These are phyloP conservation scores for Claviceps fusiformis DNA, from an alignment of 2,329 filamentous ascomycete species.

Conservation along the genomic window DNA sequence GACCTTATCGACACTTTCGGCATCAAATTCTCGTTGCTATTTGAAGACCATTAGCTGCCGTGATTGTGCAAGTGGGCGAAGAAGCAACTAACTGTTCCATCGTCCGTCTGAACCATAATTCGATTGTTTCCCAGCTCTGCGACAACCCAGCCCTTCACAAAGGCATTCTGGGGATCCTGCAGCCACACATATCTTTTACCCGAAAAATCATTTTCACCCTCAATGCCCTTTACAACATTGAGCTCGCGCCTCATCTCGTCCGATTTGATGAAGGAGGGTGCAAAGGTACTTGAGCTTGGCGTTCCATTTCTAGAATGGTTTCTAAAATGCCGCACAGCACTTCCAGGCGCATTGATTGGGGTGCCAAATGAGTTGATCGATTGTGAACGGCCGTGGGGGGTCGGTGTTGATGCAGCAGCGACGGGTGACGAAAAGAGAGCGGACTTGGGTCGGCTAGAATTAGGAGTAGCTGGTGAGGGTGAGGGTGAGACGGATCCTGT, in stretches of 20 bases:
- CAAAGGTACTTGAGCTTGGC: slow-evolving; percentile 68
- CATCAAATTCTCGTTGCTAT: slow-evolving; percentile 74
- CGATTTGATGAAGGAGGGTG: slow-evolving; percentile 86
- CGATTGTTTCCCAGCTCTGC: slow-evolving; percentile 59
- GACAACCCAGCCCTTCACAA: slow-evolving; percentile 84
- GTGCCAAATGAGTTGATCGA: slow-evolving; percentile 45
- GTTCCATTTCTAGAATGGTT: slow-evolving; percentile 52
- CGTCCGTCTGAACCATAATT: slow-evolving; percentile 82
- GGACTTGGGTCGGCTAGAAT: slow-evolving; percentile 56
- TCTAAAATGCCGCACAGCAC: slow-evolving; percentile 27
- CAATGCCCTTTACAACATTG: slow-evolving; percentile 57
- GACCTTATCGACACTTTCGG: slow-evolving; percentile 91
- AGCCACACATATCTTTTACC: slow-evolving; percentile 98
- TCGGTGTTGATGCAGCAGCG: slow-evolving; percentile 24
- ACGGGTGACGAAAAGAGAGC: slow-evolving; percentile 51
- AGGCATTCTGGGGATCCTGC: slow-evolving; percentile 72
- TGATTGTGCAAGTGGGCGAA: neutral
- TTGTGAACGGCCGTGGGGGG: slow-evolving; percentile 52
- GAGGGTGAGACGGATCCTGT: slow-evolving; percentile 37
- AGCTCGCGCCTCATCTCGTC: slow-evolving; percentile 54
- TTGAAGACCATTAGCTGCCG: slow-evolving; percentile 9
- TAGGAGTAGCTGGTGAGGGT: slow-evolving; percentile 46
- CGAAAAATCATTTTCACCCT: slow-evolving; percentile 97
- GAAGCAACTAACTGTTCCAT: slow-evolving; percentile 57
- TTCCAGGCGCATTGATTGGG: slow-evolving; percentile 23